Base-by-base conservation (phyloP, 257 asterid genomes). In the Penstemon davidsonii region DNA sequence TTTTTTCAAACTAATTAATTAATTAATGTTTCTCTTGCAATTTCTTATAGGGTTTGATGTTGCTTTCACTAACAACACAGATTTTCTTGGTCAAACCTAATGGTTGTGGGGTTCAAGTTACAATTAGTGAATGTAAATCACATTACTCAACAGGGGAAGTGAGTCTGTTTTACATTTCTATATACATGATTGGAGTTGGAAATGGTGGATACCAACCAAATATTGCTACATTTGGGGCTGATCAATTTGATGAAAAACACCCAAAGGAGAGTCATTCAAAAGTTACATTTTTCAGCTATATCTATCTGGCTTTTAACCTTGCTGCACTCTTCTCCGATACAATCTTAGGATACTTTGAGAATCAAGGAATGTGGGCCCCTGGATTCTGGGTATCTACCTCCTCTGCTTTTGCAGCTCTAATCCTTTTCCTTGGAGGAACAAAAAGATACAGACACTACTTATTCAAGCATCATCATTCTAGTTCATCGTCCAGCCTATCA, bases 141-240 rank as follows among this genome's bases (percentile, higher is more conserved):
- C 66, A 75, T 7, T 43, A 88, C 0, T 3, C 69, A 0, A 2
- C 18, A 4, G 56, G 5, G 85, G 87, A 36, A 55, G 66, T 4
- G 57, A 46, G 9, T 33, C 6, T 73, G 4, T 85, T 85, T 73
- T 85, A 85, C 72, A 12, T 72, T 6, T 80, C 82, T 40, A 80
- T 85, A 7, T 85, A 85, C 71, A 43, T 85, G 11, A 76, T 82
- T 18, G 88, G 88, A 4, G 60, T 82, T 3, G 90, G 90, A 40
- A 80, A 85, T 47, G 90, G 90, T 3, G 90, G 90, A 2, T 86
- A 85, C 76, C 90, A 85, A 36, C 90, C 88, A 3, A 85, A 87
- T 11, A 55, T 82, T 42, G 90, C 90, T 8, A 85, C 90, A 6
- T 76, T 85, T 53, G 90, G 90, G 12, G 67, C 90, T 0, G 90